Evolutionary conservation across 2,329 filamentous ascomycete genomes (phyloP).

Genomic region (Microdochium trichocladiopsis): DNA sequence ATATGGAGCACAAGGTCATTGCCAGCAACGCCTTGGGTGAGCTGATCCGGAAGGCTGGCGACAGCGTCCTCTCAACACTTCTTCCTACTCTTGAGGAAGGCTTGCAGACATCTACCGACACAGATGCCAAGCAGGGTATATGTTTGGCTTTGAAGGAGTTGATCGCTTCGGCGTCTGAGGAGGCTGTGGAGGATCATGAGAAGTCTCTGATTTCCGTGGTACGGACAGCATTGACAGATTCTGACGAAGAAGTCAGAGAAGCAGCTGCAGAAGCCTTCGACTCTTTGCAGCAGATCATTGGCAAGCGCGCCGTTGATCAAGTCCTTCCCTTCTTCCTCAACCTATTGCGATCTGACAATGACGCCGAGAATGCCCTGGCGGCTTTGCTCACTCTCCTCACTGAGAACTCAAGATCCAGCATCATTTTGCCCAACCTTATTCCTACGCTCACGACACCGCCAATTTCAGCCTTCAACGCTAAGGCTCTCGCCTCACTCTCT

Average conservation of each 20-base stretch:
- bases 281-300: conserved; percentile 84
- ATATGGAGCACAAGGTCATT: conserved; percentile 98
- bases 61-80: conserved; percentile 81
- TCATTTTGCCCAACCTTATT: conserved; percentile 92
- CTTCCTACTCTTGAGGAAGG: conserved; percentile 90
- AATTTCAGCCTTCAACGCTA: conserved; percentile 91
- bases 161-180: conserved; percentile 79
- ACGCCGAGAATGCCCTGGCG: conserved; percentile 86
- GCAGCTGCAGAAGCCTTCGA: conserved; percentile 97
- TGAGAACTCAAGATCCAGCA: conserved; percentile 87
- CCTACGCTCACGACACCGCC: conserved; percentile 86
- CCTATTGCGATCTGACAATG: conserved; percentile 76
- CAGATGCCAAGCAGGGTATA: conserved; percentile 92
- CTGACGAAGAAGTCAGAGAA: conserved; percentile 83
- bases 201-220: conserved; percentile 93
- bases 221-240: conserved; percentile 84
- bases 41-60: conserved; percentile 92
- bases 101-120: conserved; percentile 78
- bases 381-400: conserved; percentile 91
- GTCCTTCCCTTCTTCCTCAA: conserved; percentile 88
- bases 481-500: conserved; percentile 84
- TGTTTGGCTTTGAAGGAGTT: conserved; percentile 93
- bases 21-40: conserved; percentile 95
- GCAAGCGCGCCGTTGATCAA: conserved; percentile 91
- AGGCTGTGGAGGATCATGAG: conserved; percentile 89